Base-by-base conservation (phyloP, 768 basidiomycete genomes). In the Zangia roseola region DNA sequence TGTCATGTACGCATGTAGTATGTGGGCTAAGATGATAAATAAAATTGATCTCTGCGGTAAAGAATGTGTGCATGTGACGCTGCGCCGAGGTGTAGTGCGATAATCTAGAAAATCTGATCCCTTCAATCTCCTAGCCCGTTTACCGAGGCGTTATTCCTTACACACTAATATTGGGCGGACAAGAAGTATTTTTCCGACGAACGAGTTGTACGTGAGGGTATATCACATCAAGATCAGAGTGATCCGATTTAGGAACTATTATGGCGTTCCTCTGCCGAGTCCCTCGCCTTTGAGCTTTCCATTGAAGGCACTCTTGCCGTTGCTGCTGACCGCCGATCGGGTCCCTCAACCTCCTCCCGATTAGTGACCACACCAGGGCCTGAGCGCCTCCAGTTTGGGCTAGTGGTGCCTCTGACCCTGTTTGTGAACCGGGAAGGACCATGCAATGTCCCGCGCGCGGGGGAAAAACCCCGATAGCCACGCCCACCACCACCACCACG, bases 101-200 rank as follows among this genome's bases (percentile, higher is more conserved):
- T 53, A 43, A 51, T 56, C 45, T 45, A 28, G 20, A 43, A 49
- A 45, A 53, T 53, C 47, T 65, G 51, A 50, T 60, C 58, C 61
- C 40, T 60, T 63, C 55, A 60, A 63, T 57, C 57, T 60, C 60
- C 62, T 53, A 38, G 37, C 43, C 26, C n/a, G 38, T 50, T 63
- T 63, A 54, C 54, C 60, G 52, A 59, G 43, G 59, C 37, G 40
- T 43, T 59, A 48, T 28, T 45, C 35, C 37, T 51, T 58, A 58
- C 56, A 65, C 45, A 31, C 31, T 31, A 31, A 31, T 37, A 52
- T 45, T 16, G 48, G 19, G 33, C 42, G 30, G 52, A 62, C 55
- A 61, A 62, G 59, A 54, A 51, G 38, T 47, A 43, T 28, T 49
- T 46, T 53, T 49, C 52, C 49, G 53, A 49, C 39, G 46, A 41